Evolutionary conservation across 257 asterid species (phyloP), one percentile per base, ranked within the genome.

Genomic region (Penstemon newberryi): DNA sequence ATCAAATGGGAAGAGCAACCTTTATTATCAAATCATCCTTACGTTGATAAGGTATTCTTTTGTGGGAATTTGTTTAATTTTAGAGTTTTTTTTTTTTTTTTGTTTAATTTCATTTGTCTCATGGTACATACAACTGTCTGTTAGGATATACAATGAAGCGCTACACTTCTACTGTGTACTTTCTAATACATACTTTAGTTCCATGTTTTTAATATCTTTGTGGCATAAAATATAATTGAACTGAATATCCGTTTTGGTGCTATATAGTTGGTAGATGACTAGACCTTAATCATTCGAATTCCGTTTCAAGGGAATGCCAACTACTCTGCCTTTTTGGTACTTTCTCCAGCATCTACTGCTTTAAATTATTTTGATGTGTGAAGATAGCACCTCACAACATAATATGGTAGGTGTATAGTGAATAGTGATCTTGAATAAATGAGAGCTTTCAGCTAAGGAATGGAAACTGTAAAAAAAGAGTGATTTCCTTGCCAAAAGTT

Each of bases 1-100:
- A 67, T 90, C 74, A 89, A 83, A 78, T 83, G 89, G 86, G 98
- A 90, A 74, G 97, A 88, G 78, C 90, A 93, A 78, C 86, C 98
- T 67, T 76, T 90, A 59, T 69, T 90, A 72, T 93, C 98, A 57
- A 86, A 90, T 80, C 98, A 93, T 81, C 98, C 98, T 18, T 90
- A 78, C 60, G 97, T 88, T 63, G 91, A 93, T 71, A 87, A 89
- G 97, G 98, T 88, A 83, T 53, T 69, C 41, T 52, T 53, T 18
- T 59, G 43, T 43, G 3, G 45, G 45, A 67, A 18, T 74, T 56
- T 8, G 44, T 69, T 66, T 66, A 40, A 51, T 51, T 18, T 51
- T 56, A 13, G 8, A 60, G 47, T 46, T 5, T 15, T 0, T 15
- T 15, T 15, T 0, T 25, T 25, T 25, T 25, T 25, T 25, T 25